A percentile compares a stretch with the other conserved stretches of the same genome.
Conservation (phyloP, 1,139 yeast species). For the Sugiyamaella neomexicana region DNA sequence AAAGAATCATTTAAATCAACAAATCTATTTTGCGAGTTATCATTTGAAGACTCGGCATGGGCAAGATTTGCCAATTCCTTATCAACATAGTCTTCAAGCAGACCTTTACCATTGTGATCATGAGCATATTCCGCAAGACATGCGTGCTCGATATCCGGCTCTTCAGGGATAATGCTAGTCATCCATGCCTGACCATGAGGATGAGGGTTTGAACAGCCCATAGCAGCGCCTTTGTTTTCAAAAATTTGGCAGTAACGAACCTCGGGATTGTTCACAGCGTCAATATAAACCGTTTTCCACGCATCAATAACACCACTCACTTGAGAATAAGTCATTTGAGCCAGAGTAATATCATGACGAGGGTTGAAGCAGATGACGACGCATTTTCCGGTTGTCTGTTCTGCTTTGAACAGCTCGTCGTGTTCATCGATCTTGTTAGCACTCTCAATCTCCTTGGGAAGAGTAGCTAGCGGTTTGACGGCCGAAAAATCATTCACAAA, state of each 20-base stretch:
- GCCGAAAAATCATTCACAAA: constrained; percentile 74
- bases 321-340: constrained; percentile 54
- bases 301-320: constrained; percentile 53
- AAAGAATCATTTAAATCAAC: constrained; percentile 64
- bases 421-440: constrained; percentile 36
- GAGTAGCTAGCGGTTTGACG: constrained; percentile 44
- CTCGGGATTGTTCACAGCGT: constrained; percentile 45
- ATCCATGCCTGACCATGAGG: constrained; percentile 83
- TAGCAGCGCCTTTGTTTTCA: constrained; percentile 75
- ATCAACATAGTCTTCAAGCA: constrained; percentile 65
- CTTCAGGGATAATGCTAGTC: constrained; percentile 64
- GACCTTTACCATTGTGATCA: constrained; percentile 48
- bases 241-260: constrained; percentile 67
- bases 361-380: constrained; percentile 74
- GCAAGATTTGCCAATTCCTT: constrained; percentile 52
- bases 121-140: constrained; percentile 52
- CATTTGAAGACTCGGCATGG: constrained; percentile 30
- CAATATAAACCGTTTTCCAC: constrained; percentile 60
- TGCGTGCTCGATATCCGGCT: constrained; percentile 59
- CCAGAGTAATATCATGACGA: constrained; percentile 66
- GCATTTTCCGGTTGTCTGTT: constrained; percentile 68
- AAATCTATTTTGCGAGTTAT: constrained; percentile 43
- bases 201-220: constrained; percentile 84
- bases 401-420: constrained; percentile 52
- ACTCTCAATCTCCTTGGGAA: constrained; percentile 27